Conservation (phyloP, 1,139 yeast species). For the Yamadazyma epiphylla region DNA sequence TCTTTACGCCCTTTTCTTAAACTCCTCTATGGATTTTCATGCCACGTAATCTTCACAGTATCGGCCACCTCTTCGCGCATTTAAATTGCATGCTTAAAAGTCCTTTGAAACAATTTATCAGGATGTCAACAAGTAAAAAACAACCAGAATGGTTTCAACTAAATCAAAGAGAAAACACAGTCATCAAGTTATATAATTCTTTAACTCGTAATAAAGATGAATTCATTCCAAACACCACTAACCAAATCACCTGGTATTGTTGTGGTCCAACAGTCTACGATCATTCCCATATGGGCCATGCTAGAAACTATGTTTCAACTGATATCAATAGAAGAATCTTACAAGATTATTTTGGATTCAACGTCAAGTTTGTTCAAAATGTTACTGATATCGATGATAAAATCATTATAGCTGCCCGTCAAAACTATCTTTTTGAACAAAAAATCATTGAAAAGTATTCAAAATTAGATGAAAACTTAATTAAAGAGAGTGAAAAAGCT, state of each 20-base stretch:
- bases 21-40: too few species aligned
- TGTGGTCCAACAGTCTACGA: slow-evolving; percentile 99
- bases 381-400: slow-evolving; percentile 98
- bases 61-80: too few species aligned
- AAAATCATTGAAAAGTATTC: slow-evolving; percentile 38
- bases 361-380: slow-evolving; percentile 84
- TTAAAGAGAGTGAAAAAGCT: slow-evolving; percentile 37
- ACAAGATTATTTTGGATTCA: slow-evolving; percentile 88
- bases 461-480: slow-evolving; percentile 32
- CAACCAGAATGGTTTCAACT: slow-evolving; percentile 40
- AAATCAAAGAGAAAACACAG: slow-evolving; percentile 13
- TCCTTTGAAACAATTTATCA: slow-evolving; percentile 8
- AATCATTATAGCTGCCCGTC: slow-evolving; percentile 92
- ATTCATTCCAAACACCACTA: slow-evolving; percentile 60
- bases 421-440: slow-evolving; percentile 68
- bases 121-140: slow-evolving; percentile 24
- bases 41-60: too few species aligned
- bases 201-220: slow-evolving; percentile 77
- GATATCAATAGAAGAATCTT: slow-evolving; percentile 88
- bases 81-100: slow-evolving; percentile 7
- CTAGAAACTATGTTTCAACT: slow-evolving; percentile 90
- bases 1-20: too few species aligned
- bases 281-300: slow-evolving; percentile 99
- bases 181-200: slow-evolving; percentile 59
- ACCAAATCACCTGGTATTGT: slow-evolving; percentile 86